Base-by-base conservation (phyloP, 306 rosid genomes). In the Dalbergia cochinchinensis region DNA sequence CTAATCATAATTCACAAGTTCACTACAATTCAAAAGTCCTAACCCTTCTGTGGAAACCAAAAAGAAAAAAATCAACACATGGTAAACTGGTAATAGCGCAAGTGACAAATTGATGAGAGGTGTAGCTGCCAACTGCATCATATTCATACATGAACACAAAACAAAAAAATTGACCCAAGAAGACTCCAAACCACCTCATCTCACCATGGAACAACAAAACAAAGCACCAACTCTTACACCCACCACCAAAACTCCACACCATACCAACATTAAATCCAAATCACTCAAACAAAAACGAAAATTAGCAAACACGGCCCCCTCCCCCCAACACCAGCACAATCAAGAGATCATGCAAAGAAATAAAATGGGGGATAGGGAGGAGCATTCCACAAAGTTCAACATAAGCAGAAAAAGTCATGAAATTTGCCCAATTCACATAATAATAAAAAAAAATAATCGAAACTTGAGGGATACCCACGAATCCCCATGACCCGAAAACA, bases 391-490 rank as follows among this genome's bases (percentile, higher is more conserved):
- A 55, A 45, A 66, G 20, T 31, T 11, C 65, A 7, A 22, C 58
- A 72, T 11, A 67, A 53, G 75, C 68, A 39, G 67, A 10, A 63
- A 9, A 62, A n/a, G 48, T 15, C 48, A 33, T n/a, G 22, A 61
- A 76, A 33, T 63, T 76, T 62, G 63, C 71, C 13, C 35, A 63
- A 82, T 55, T 74, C 68, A 71, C 35, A 66, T 1, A 26, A 26
- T 26, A 26, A 26, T 1, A 1, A 26, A 26, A 26, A 26, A 5
- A 80, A 67, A n/a, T n/a, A 67, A 31, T 31, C 13, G 67, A 22
- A 74, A 74, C 69, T 77, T 71, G 64, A 51, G 45, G 60, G 55
- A 35, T 55, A 82, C 78, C 80, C 83, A 80, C 22, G n/a, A 65
- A 47, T 35, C 50, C 70, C 71, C 12, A 65, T 39, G 16, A 15